These are phyloP conservation scores for Paraphaeosphaeria minitans DNA, from an alignment of 2,329 filamentous ascomycete genomes.

Conservation along the genomic window DNA sequence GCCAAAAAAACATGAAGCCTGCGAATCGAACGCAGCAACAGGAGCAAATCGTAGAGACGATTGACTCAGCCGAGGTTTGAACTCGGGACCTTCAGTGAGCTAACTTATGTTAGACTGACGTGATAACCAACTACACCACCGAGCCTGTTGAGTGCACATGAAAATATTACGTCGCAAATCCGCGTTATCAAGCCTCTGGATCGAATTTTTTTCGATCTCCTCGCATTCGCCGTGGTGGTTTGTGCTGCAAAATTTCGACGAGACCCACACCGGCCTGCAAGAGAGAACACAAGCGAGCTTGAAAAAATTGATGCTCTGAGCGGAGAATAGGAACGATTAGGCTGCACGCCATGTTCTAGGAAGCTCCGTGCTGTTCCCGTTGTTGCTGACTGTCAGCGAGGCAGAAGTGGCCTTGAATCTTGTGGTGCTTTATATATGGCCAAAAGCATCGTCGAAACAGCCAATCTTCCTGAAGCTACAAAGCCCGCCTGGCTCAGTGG, in stretches of 20 bases:
- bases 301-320: background rate
- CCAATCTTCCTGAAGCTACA: background rate
- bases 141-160: constrained; percentile 21
- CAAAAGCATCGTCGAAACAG: background rate
- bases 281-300: background rate
- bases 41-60: background rate
- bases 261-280: constrained; percentile 1
- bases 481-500: background rate
- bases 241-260: background rate
- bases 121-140: constrained; percentile 55
- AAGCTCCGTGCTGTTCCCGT: background rate
- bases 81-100: constrained; percentile 6
- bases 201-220: background rate
- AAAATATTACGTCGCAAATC: background rate
- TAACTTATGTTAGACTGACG: constrained; percentile 50
- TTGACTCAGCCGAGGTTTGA: constrained; percentile 7
- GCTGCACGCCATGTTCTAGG: background rate
- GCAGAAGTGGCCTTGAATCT: too few species aligned
- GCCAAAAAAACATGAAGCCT: background rate
- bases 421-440: background rate
- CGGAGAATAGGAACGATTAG: background rate
- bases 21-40: background rate
- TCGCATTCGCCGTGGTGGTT: background rate
- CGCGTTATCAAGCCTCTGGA: background rate
- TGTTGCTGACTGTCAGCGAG: background rate